Evolutionary conservation across 2,329 filamentous ascomycete genomes (phyloP).

Genomic region (Fonsecaea nubica): DNA sequence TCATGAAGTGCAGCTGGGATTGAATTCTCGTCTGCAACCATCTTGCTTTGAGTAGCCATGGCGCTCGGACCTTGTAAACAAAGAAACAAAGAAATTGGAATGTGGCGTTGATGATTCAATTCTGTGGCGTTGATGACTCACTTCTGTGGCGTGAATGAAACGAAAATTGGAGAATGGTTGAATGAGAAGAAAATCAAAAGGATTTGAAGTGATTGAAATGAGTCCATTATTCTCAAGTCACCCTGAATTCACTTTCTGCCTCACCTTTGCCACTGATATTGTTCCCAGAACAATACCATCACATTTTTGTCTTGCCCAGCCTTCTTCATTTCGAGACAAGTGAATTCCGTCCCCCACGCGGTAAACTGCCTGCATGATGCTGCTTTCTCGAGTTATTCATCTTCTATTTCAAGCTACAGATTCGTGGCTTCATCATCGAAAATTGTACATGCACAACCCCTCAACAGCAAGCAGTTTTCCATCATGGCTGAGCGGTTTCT

Average conservation of each 20-base stretch:
- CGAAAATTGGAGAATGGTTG: too few species aligned
- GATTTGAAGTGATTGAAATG: background rate
- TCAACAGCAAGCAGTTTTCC: background rate
- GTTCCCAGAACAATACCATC: background rate
- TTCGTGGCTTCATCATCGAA: background rate
- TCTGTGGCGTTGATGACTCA: too few species aligned
- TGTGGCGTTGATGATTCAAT: background rate
- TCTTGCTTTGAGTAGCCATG: too few species aligned
- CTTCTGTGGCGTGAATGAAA: too few species aligned
- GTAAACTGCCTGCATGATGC: background rate
- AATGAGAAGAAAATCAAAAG: background rate
- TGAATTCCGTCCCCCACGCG: background rate
- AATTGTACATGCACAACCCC: too few species aligned
- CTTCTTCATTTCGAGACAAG: background rate
- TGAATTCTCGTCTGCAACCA: too few species aligned
- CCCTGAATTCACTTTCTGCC: background rate
- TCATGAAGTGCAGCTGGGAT: slow-evolving; percentile 8
- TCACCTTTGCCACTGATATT: background rate
- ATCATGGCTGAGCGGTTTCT: background rate
- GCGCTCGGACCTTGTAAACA: background rate
- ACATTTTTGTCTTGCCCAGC: background rate
- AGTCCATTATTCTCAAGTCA: too few species aligned
- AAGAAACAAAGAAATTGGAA: background rate
- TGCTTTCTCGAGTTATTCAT: background rate
- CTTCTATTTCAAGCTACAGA: background rate